These are phyloP conservation scores for Porphyra umbilicalis DNA, from an alignment of 31 red algal genomes.

Conservation along the genomic window DNA sequence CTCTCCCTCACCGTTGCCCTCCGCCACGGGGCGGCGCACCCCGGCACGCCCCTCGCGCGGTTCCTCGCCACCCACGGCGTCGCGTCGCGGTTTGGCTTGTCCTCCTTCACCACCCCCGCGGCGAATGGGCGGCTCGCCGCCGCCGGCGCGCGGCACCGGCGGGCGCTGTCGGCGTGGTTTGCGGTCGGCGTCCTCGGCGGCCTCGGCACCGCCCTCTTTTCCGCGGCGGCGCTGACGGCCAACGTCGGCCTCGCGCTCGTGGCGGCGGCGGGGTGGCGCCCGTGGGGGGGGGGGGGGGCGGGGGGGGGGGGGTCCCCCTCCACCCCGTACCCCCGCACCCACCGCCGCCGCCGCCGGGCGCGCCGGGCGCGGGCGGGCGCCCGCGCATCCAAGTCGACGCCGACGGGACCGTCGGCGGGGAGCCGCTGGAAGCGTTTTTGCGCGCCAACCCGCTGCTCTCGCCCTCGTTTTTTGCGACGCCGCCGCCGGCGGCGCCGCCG, in stretches of 20 bases:
- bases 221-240: constrained; percentile 13
- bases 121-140: constrained; percentile 7
- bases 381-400: not conserved
- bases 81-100: constrained; percentile 5
- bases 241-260: constrained; percentile 11
- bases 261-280: not conserved
- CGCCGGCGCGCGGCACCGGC: constrained; percentile 1
- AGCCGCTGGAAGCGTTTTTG: not conserved
- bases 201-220: constrained; percentile 9
- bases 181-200: constrained; percentile 17
- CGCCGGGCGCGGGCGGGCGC: not conserved
- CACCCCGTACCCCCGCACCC: not conserved
- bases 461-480: not conserved
- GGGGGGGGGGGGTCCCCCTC: not conserved
- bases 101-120: constrained; percentile 20
- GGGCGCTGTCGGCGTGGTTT: constrained; percentile 13
- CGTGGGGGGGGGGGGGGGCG: too few species aligned
- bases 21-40: not conserved
- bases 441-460: not conserved
- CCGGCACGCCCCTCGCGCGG: not conserved
- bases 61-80: constrained; percentile 20
- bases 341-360: not conserved
- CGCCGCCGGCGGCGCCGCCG: not conserved
- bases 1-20: not conserved
- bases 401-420: not conserved